Base-by-base conservation (phyloP, 306 rosid genomes). In the Sindora glabra region DNA sequence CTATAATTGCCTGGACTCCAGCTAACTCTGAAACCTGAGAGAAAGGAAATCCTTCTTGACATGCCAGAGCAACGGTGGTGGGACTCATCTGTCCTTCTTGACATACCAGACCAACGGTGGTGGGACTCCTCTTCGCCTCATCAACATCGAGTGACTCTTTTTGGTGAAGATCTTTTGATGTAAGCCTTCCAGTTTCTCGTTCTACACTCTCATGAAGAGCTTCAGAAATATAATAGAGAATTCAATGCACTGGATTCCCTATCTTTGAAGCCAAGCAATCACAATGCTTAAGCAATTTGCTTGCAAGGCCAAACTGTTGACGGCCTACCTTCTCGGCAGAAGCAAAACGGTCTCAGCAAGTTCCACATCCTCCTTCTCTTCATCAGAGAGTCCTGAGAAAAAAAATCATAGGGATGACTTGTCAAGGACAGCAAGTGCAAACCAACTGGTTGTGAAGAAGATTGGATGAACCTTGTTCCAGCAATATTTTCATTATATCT, bases 341-440 rank as follows among this genome's bases (percentile, higher is more conserved):
- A 50, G 60, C 14, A 77, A 64, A 54, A 77, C 75, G 38, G 64
- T 25, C 10, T 77, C 69, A 10, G 56, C 79, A 17, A 78, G 79
- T 55, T 25, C 73, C 16, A 64, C 75, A 21, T 69, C 67, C 34
- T 32, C 48, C 17, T 10, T 47, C 32, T 57, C 73, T 63, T 64
- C 79, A 32, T 11, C 0, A 9, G 76, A 53, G 17, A 78, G 79
- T 26, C 45, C 37, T 26, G 69, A 72, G 64, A 80, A 85, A 33
- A 67, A 33, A 40, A 39, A 4, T 65, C 82, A 40, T 53, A 78
- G 27, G 90, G 88, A 46, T 82, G 88, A 56, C 38, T 37, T 11
- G 68, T 56, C 53, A 63, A 62, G 36, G 60, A n/a, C n/a, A n/a
- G n/a, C n/a, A n/a, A 61, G 8, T 48, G 21, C 24, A 49, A 52